Conservation (phyloP, 1,139 yeast genomes). For the Taphrina deformans region DNA sequence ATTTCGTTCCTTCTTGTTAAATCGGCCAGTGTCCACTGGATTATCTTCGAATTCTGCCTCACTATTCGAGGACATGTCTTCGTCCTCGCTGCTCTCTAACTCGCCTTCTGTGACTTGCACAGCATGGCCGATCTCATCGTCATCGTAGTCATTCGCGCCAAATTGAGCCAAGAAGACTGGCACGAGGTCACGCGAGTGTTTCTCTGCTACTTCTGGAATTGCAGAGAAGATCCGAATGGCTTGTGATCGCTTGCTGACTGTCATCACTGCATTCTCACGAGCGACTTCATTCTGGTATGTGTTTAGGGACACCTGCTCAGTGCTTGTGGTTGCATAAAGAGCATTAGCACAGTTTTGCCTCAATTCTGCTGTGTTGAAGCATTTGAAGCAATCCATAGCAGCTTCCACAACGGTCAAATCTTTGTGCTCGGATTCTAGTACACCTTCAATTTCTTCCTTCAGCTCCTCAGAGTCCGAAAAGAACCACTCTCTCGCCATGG, state of each 20-base stretch:
- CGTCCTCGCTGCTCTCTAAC: constrained; percentile 36
- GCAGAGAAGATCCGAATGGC: constrained; percentile 55
- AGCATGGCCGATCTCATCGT: constrained; percentile 41
- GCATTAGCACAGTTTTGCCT: constrained; percentile 18
- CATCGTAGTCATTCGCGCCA: constrained; percentile 30
- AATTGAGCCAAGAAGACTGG: constrained; percentile 53
- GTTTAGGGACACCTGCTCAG: background rate
- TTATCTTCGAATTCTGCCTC: background rate
- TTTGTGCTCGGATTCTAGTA: background rate
- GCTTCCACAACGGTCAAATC: constrained; percentile 13
- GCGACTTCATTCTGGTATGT: constrained; percentile 31
- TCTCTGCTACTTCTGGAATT: constrained; percentile 68
- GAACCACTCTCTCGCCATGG: constrained; percentile 44
- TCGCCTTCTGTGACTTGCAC: constrained; percentile 41
- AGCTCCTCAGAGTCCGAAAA: constrained; percentile 11
- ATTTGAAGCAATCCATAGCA: constrained; percentile 11
- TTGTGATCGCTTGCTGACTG: constrained; percentile 52
- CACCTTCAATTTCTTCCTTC: constrained; percentile 28
- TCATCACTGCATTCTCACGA: constrained; percentile 38
- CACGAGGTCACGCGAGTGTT: constrained; percentile 56
- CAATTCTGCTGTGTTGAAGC: constrained; percentile 27
- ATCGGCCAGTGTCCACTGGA: background rate
- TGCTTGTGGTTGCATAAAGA: background rate
- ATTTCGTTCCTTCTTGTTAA: constrained; percentile 58
- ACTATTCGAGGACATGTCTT: background rate